Conservation (phyloP, 805 yeast species). For the Kluyveromyces lactis region DNA sequence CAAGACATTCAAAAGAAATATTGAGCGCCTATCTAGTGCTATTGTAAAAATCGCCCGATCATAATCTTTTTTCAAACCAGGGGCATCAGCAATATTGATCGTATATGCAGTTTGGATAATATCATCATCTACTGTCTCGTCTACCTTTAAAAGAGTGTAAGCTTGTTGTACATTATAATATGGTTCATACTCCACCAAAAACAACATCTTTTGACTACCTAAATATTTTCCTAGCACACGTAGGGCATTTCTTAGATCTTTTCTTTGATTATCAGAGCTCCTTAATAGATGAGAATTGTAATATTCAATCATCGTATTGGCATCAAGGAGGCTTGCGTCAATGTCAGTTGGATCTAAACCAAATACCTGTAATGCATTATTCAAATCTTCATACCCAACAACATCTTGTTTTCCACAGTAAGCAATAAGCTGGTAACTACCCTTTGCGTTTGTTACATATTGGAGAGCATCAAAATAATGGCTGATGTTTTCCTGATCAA, state of each 20-base stretch:
- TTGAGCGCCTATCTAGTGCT: constrained; percentile 50
- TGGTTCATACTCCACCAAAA: constrained; percentile 40
- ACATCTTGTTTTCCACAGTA: constrained; percentile 44
- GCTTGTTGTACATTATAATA: constrained; percentile 38
- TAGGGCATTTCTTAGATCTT: constrained; percentile 33
- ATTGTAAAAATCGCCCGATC: constrained; percentile 55
- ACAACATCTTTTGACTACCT: constrained; percentile 29
- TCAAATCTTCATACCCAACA: constrained; percentile 42
- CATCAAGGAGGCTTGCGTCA: constrained; percentile 16
- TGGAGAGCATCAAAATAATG: constrained; percentile 51
- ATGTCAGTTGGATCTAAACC: constrained; percentile 26
- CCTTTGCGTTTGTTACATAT: constrained; percentile 40
- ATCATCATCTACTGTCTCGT: constrained; percentile 53
- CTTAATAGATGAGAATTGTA: constrained; percentile 24
- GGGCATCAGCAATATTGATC: constrained; percentile 48
- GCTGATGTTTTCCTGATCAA: constrained; percentile 41
- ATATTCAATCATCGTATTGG: constrained; percentile 25
- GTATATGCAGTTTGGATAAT: constrained; percentile 69
- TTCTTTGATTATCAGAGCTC: constrained; percentile 11
- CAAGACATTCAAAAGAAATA: constrained; percentile 47
- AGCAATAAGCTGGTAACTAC: constrained; percentile 39
- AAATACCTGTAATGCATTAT: constrained; percentile 31
- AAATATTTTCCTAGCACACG: constrained; percentile 32
- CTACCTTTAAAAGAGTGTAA: constrained; percentile 42
- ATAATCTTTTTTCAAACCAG: constrained; percentile 31